Evolutionary conservation across 768 basidiomycete genomes (phyloP).

Genomic region (Lactarius evosmus): DNA sequence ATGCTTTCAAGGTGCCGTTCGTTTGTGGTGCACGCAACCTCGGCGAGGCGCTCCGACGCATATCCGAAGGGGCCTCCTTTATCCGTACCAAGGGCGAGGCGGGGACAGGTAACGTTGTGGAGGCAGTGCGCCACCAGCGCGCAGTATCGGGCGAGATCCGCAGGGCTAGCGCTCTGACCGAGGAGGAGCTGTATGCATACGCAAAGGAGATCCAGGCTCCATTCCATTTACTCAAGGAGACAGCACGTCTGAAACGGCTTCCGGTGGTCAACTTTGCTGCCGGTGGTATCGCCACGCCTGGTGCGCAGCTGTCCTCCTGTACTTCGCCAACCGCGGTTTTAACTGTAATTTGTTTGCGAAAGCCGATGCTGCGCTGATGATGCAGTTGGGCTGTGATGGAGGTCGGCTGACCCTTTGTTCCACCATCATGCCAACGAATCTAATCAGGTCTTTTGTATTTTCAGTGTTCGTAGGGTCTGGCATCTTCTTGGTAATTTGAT

Average conservation of each 20-base stretch:
- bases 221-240: slow-evolving; percentile 93
- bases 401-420: slow-evolving; percentile 46
- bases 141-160: slow-evolving; percentile 82
- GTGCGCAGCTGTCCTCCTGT: slow-evolving; percentile 39
- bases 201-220: slow-evolving; percentile 93
- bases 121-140: slow-evolving; percentile 91
- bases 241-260: slow-evolving; percentile 86
- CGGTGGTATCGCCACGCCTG: slow-evolving; percentile 89
- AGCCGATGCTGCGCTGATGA: slow-evolving; percentile 98
- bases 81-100: slow-evolving; percentile 97
- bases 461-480: slow-evolving; percentile 97
- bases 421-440: slow-evolving; percentile 2
- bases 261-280: slow-evolving; percentile 98
- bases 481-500: slow-evolving; percentile 85
- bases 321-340: slow-evolving; percentile 1
- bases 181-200: slow-evolving; percentile 91
- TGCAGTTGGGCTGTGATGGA: slow-evolving; percentile 97
- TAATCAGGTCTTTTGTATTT: slow-evolving; percentile 1
- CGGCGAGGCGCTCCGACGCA: slow-evolving; percentile 93
- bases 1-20: slow-evolving; percentile 91
- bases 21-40: slow-evolving; percentile 95
- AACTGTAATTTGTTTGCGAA: slow-evolving; percentile 25
- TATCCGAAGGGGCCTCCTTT: slow-evolving; percentile 97
- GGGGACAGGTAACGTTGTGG: slow-evolving; percentile 86
- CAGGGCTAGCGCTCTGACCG: slow-evolving; percentile 81